Base-by-base conservation (phyloP, 2,329 filamentous ascomycete species). In the Sporothrix curviconia region DNA sequence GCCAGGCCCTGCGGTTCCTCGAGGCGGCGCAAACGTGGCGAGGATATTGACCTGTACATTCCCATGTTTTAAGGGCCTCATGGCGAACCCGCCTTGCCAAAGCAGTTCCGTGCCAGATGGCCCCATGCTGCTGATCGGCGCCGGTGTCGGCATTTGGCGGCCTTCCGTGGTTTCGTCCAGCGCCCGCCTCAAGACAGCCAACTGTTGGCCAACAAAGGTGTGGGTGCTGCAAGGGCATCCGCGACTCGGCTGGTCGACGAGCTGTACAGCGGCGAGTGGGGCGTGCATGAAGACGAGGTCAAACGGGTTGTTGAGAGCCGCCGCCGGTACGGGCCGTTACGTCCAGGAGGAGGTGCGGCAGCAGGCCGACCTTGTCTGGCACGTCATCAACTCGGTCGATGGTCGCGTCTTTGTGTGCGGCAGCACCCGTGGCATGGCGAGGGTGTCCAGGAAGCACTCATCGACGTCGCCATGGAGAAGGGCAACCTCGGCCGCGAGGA, bases 31-130 rank as follows among this genome's bases (percentile, higher is more conserved):
- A 73, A 78, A 34, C 73, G 78, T 2, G 87, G 86, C 47, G 76
- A 80, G 61, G 69, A 74, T 50, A 78, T 73, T 3, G 82, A 90
- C 63, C 68, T 97, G 15, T 85, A 89, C 64, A 78, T 97, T 5
- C 94, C 94, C 65, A 96, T 99, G 90, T 99, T n/a, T 99, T 82
- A 91, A 95, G 67, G 94, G 94, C 0, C 78, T 99, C 43, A 99
- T 99, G 94, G 86, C 91, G 61, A 99, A 99, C 71, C 94, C 94
- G 0, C 81, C n/a, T n/a, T 99, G 1, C 94, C 92, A 11, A 87
- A 86, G 68, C 85, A 96, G 68, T 99, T 97, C n/a, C 68, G 87
- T 90, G 54, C 86, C 89, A 3, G 92, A 99, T 69, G 94, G 94
- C 0, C 94, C 94, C 0, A 99, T 99, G 94, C 85, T 99, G 37